Percentiles rank a stretch among this genome's conserved stretches.
Evolutionary conservation across 164 flowering plant genomes (phyloP).

Genomic region (Cinnamomum chago): DNA sequence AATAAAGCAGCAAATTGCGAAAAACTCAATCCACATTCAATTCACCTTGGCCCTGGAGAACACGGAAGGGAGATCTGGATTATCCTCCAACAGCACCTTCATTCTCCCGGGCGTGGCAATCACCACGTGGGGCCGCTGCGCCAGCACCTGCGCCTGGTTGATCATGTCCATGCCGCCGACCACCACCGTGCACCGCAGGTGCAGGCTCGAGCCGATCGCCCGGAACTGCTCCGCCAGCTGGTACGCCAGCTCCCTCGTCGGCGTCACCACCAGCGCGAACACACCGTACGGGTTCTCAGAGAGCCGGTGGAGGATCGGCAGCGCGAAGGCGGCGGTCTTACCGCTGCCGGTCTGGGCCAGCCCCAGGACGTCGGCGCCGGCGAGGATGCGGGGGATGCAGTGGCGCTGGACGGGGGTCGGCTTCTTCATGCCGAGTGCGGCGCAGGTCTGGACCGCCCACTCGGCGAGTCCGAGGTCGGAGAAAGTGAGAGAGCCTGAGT

Average conservation of each 20-base stretch:
- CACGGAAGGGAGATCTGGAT: slow-evolving; percentile 65
- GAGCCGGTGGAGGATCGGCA: slow-evolving; percentile 74
- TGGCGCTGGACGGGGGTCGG: slow-evolving; percentile 81
- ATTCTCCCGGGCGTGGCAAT: slow-evolving; percentile 88
- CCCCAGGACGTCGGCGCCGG: slow-evolving; percentile 76
- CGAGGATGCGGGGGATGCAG: slow-evolving; percentile 77
- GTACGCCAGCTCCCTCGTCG: slow-evolving; percentile 86
- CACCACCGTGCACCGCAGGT: slow-evolving; percentile 61
- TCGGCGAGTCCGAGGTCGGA: slow-evolving; percentile 61
- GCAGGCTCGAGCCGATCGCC: slow-evolving; percentile 69
- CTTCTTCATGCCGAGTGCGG: slow-evolving; percentile 59
- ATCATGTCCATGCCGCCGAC: slow-evolving; percentile 96
- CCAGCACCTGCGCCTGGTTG: slow-evolving; percentile 49
- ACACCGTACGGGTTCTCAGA: slow-evolving; percentile 77
- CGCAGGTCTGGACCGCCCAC: slow-evolving; percentile 65
- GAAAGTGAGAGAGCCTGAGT: slow-evolving; percentile 26
- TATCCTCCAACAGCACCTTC: slow-evolving; percentile 61
- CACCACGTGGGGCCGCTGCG: slow-evolving; percentile 75
- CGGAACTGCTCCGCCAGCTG: slow-evolving; percentile 92
- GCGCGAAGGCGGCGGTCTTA: slow-evolving; percentile 89
- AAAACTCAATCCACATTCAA: background rate
- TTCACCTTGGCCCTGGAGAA: slow-evolving; percentile 76
- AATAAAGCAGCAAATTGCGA: background rate
- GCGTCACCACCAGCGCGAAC: slow-evolving; percentile 77
- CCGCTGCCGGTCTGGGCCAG: slow-evolving; percentile 94